Percentiles rank a stretch among this genome's conserved stretches.
phyloP scores from a whole-genome alignment of 1,284 basidiomycete genomes.

The Sanguinoderma infundibulare region DNA sequence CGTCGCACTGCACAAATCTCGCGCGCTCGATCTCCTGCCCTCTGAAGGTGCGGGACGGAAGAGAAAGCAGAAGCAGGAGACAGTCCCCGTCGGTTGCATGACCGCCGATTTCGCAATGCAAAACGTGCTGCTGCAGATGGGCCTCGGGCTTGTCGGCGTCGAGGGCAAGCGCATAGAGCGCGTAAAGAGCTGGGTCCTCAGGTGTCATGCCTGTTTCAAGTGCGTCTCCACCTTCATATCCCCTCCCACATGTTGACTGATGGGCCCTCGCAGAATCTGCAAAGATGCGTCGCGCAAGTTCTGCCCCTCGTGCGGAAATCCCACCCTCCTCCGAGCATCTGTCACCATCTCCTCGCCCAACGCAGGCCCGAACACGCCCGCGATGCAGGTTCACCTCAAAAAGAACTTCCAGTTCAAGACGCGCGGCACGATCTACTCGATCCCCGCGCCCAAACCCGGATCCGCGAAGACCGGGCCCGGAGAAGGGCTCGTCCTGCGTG shows the following conservation, averaged over 20 bases:
- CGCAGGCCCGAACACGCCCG: slow-evolving; percentile 60
- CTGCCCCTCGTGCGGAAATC: slow-evolving; percentile 96
- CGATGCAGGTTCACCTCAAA: slow-evolving; percentile 88
- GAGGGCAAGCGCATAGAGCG: slow-evolving; percentile 91
- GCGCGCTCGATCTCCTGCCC: slow-evolving; percentile 82
- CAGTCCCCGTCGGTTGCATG: slow-evolving; percentile 84
- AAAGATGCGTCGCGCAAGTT: slow-evolving; percentile 96
- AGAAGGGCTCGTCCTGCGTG: slow-evolving; percentile 84
- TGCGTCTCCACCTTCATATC: slow-evolving; percentile 48
- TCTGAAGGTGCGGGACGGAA: slow-evolving; percentile 42
- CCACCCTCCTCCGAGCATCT: slow-evolving; percentile 89
- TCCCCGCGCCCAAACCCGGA: slow-evolving; percentile 91
- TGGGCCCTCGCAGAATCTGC: slow-evolving; percentile 73
- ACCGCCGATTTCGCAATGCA: slow-evolving; percentile 99
- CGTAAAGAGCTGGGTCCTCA: slow-evolving; percentile 94
- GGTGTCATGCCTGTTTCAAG: slow-evolving; percentile 99
- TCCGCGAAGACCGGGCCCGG: slow-evolving; percentile 83
- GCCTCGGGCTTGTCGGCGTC: slow-evolving; percentile 87
- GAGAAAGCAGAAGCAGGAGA: slow-evolving; percentile 45
- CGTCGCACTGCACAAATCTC: slow-evolving; percentile 86
- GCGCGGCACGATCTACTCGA: slow-evolving; percentile 92
- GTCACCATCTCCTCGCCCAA: slow-evolving; percentile 81
- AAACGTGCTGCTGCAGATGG: slow-evolving; percentile 97
- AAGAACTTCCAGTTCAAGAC: slow-evolving; percentile 94
- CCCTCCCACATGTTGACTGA: neutral